Base-by-base conservation (phyloP, 2,329 filamentous ascomycete genomes). In the Verticillium dahliae region DNA sequence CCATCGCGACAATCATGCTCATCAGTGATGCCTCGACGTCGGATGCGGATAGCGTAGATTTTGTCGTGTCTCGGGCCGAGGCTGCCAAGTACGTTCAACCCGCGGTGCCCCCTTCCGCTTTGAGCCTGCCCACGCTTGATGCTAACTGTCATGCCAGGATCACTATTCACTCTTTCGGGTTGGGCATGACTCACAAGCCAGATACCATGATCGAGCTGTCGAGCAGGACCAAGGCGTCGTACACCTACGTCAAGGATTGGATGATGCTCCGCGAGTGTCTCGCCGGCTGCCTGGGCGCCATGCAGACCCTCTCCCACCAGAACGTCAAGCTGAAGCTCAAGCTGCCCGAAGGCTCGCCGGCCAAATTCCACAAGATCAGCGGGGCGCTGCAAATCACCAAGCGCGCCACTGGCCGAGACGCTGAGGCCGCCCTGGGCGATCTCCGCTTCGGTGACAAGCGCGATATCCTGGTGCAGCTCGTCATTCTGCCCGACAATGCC, bases 231-330 rank as follows among this genome's bases (percentile, higher is more conserved):
- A 99, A 98, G 78, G 95, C 93, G 4, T 96, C 92, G 1, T 99
- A 98, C 72, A 96, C 92, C 1, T 99, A 98, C 70, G 93, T 99
- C 68, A 99, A 98, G 77, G 95, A 99, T 74, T 99, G 95, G 95
- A 98, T 98, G 94, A 99, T 98, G 94, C 84, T 99, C 39, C 89
- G 95, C 34, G 95, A 99, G 74, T 98, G 95, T 73, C 83, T 97
- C 55, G 95, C 93, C 31, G 95, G 95, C 54, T 98, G 94, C 70
- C 80, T 99, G 34, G 95, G 95, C 56, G 88, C 92, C 14, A 84
- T 98, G 72, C 95, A 99, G 75, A 92, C 91, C 2, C 89, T 92
- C 34, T 98, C 95, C n/a, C 95, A 99, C 73, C 95, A 98, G 73
- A 98, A 98, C 71, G 95, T 96, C 62, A 97, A 96, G 79, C 83